Conservation (phyloP, 2,329 filamentous ascomycete genomes). For the Epichloe bromicola region DNA sequence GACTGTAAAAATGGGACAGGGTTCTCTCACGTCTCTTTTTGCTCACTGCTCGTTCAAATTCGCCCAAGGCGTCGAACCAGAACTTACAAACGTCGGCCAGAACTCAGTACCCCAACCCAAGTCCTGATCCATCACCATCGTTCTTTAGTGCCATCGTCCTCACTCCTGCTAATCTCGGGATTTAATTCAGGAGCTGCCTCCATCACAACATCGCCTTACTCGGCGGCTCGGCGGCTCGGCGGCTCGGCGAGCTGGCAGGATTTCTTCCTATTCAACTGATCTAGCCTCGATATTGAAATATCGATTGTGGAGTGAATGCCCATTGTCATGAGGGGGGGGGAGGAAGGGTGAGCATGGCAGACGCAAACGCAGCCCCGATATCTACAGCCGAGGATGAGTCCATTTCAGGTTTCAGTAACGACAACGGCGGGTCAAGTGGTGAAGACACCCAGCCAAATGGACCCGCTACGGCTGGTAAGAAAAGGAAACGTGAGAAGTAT, state of each 20-base stretch:
- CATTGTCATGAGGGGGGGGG: constrained; percentile 3
- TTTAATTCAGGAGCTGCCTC: neutral
- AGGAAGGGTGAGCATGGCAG: constrained; percentile 4
- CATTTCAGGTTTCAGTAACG: constrained; percentile 23
- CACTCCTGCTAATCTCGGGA: neutral
- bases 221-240: neutral
- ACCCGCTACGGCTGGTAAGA: constrained; percentile 17
- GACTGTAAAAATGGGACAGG: neutral
- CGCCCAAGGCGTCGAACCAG: neutral
- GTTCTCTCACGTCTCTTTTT: neutral
- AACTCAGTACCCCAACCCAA: neutral
- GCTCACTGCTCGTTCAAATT: neutral
- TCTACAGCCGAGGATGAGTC: constrained; percentile 23
- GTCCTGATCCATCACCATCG: neutral
- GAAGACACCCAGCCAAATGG: constrained; percentile 21
- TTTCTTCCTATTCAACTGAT: neutral
- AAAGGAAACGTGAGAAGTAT: constrained; percentile 27
- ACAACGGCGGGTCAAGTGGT: constrained; percentile 24
- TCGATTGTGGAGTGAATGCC: constrained; percentile 3
- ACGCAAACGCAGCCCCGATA: constrained; percentile 9
- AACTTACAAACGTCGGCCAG: neutral
- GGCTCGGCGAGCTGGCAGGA: neutral
- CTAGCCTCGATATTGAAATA: neutral
- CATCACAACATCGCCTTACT: neutral
- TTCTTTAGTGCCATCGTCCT: neutral